Evolutionary conservation across 2,329 filamentous ascomycete species (phyloP), one percentile per base, ranked within the genome.

Genomic region (Aphanoascus verrucosus): DNA sequence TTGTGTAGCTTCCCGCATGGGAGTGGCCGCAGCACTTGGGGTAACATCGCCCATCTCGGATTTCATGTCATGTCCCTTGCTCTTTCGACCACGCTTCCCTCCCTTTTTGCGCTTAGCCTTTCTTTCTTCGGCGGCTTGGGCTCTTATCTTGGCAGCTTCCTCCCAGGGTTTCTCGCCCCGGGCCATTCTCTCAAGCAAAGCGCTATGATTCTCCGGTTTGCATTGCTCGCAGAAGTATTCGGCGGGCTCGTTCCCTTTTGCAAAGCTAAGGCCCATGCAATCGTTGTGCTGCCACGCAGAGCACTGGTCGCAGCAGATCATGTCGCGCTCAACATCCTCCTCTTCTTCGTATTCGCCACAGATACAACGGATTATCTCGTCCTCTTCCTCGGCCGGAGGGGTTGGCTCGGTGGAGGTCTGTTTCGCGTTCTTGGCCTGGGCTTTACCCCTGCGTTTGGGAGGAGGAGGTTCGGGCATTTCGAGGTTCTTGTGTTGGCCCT

Each of bases 231-330:
- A 98, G 70, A 85, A 94, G 73, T 98, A 98, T 69, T 86, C 78
- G 56, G 86, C 86, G 31, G 86, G 85, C 53, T 88, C 77, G 63
- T 90, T 82, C 55, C 90, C 72, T 54, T 78, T 86, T 32, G 84
- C 81, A 61, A 86, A 88, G 45, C 84, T 82, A 63, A 96, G 81
- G 51, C 88, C 88, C 76, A 98, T 88, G 67, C 93, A 98, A 58
- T 94, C 84, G 64, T 96, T 96, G 71, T 98, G 93, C 71, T 98
- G 93, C 93, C 93, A 98, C 41, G 85, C 91, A 47, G 82, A 82
- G 70, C 93, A 98, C 45, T 80, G 81, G 69, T 98, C 93, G 74
- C 93, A 98, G 57, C 86, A 88, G 63, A 98, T 95, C 89, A 94
- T 97, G 50, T 89, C 84, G 62, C 93, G 85, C 60, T 86, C 87